Base-by-base conservation (phyloP, 257 asterid genomes). In the Solanum habrochaites region DNA sequence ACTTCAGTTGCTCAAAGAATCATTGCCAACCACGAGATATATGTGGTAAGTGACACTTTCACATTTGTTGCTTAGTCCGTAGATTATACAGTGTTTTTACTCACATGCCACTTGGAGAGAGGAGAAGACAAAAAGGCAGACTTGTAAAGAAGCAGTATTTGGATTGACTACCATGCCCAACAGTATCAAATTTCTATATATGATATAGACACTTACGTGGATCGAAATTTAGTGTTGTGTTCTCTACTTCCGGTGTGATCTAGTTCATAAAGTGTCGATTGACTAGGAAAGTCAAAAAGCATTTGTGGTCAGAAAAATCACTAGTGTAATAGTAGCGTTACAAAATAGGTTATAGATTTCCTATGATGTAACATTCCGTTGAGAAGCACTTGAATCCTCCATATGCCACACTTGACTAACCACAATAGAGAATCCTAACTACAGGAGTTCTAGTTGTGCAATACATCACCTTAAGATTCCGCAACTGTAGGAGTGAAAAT, bases 1-100 rank as follows among this genome's bases (percentile, higher is more conserved):
- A 91, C 93, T 86, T 94, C 95, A 52, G 93, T 97, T 88, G 95
- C 98, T 78, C 91, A 88, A 84, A 94, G 99, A 87, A 97, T 97
- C 71, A 90, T 95, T 20, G 98, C 98, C 87, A 97, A 97, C 88
- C 98, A 93, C 56, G 96, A 97, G 82, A 89, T 91, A 77, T 97
- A 95, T 83, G 14, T 82, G 97, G 98, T 97, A 95, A 27, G 84
- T 45, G 25, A 39, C 66, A 45, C 78, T 14, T 14, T 14, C 64
- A 23, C 83, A 75, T 23, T 75, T 75, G 37, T 42, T 42, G 11
- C 60, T 75, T 3, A 25, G 16, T 74, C 82, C 2, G 20, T 75
- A 40, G 47, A 70, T 32, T 75, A 42, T 75, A 31, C 45, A 71
- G 62, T 11, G 8, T 2, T 25, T 31, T 21, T 11, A 25, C 25